A percentile compares a stretch with the other conserved stretches of the same genome.
These are phyloP conservation scores for Podila epigama DNA, from an alignment of 192 early-diverging fungal species.

Conservation along the genomic window DNA sequence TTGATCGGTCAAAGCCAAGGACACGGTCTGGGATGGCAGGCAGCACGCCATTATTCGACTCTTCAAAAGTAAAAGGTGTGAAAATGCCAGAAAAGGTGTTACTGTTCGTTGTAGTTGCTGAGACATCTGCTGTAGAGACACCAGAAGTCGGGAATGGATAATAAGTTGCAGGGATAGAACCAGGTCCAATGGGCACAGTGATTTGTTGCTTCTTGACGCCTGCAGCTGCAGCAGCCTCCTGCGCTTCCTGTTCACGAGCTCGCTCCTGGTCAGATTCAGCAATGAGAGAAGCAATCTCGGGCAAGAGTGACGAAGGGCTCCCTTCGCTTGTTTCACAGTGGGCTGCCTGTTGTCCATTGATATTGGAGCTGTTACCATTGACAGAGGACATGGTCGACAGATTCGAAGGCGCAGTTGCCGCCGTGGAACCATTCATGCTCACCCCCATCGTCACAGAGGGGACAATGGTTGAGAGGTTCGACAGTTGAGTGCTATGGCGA, in stretches of 20 bases:
- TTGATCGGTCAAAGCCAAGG: neutral
- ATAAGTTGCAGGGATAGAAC: neutral
- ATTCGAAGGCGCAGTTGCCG: neutral
- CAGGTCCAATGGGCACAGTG: neutral
- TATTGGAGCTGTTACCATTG: no score
- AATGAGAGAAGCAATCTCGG: neutral
- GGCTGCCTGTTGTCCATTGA: neutral
- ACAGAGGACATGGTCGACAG: no score
- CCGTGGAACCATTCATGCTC: neutral
- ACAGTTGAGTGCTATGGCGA: constrained; percentile 9
- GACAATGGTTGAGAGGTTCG: constrained; percentile 3
- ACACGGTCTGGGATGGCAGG: neutral
- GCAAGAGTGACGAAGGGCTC: neutral
- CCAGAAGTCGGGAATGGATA: neutral
- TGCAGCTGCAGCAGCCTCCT: no score
- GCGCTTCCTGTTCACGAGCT: neutral
- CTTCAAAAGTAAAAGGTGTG: neutral
- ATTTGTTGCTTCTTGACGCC: neutral
- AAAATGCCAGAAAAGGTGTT: neutral
- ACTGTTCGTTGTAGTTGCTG: neutral
- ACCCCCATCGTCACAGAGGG: neutral
- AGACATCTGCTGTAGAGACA: no score
- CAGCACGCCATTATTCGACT: neutral
- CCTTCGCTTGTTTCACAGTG: neutral
- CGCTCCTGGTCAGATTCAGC: neutral